Conservation (phyloP, 108 stramenopile species). For the Pseudonitzschia delicatissima region DNA sequence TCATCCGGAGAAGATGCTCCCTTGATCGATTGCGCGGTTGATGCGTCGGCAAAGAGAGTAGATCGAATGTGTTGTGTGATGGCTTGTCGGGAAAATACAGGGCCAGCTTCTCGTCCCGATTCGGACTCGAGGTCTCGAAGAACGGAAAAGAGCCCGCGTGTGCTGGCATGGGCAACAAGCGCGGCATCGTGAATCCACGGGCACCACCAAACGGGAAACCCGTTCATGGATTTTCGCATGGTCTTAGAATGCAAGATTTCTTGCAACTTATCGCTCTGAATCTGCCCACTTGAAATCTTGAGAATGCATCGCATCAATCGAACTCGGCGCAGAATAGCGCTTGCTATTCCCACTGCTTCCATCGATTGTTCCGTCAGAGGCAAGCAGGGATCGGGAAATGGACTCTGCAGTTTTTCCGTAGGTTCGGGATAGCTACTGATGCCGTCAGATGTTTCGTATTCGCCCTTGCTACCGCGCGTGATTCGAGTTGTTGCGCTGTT, state of each 20-base stretch:
- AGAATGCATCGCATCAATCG: constrained; percentile 57
- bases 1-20: constrained; percentile 35
- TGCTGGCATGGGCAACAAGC: constrained; percentile 59
- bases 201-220: constrained; percentile 84
- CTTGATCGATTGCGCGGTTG: constrained; percentile 8
- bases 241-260: constrained; percentile 20
- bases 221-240: constrained; percentile 48
- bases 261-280: constrained; percentile 11
- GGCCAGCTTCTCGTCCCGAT: neutral
- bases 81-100: constrained; percentile 26
- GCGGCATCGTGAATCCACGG: constrained; percentile 80
- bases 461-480: constrained; percentile 51
- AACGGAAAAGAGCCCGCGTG: constrained; percentile 57
- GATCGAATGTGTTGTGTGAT: constrained; percentile 49
- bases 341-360: constrained; percentile 62
- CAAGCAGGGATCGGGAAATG: constrained; percentile 76
- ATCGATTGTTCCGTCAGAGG: constrained; percentile 61
- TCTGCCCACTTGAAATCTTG: constrained; percentile 44
- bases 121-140: constrained; percentile 23
- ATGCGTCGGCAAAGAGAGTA: constrained; percentile 37
- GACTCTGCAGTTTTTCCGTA: constrained; percentile 33
- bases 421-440: constrained; percentile 44
- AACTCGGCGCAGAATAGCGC: constrained; percentile 60
- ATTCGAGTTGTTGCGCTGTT: constrained; percentile 32
- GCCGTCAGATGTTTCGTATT: constrained; percentile 46